Evolutionary conservation across 1,139 yeast genomes (phyloP).

Genomic region (Meyerozyma smithsonii): DNA sequence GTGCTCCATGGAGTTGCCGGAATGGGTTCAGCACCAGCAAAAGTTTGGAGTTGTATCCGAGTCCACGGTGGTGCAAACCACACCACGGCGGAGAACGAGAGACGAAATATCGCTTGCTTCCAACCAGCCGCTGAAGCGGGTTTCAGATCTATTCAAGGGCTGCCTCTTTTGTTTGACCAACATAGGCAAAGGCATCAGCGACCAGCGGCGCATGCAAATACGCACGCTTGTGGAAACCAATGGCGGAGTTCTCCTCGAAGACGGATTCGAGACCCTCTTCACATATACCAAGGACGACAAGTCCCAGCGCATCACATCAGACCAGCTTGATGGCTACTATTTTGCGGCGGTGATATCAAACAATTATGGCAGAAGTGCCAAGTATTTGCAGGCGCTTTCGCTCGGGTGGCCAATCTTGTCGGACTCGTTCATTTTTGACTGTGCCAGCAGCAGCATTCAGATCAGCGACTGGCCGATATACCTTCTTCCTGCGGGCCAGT

Average conservation of each 20-base stretch:
- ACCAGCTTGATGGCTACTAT: slow-evolving; percentile 18
- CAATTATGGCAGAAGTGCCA: slow-evolving; percentile 58
- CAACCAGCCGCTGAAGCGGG: background rate
- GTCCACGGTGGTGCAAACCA: slow-evolving; percentile 4
- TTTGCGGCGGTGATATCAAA: slow-evolving; percentile 69
- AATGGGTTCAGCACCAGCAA: slow-evolving; percentile 41
- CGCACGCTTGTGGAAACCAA: slow-evolving; percentile 33
- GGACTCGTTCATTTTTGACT: slow-evolving; percentile 53
- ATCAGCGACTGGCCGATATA: slow-evolving; percentile 48
- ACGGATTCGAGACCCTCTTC: slow-evolving; percentile 38
- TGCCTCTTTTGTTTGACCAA: slow-evolving; percentile 11
- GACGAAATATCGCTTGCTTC: background rate
- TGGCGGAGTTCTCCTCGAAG: slow-evolving; percentile 53
- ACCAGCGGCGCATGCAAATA: slow-evolving; percentile 31
- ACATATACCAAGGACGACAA: slow-evolving; percentile 13
- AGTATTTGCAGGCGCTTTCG: slow-evolving; percentile 80
- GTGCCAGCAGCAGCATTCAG: slow-evolving; percentile 23
- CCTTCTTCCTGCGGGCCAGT: slow-evolving; percentile 69
- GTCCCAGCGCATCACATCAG: slow-evolving; percentile 13
- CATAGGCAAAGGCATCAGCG: slow-evolving; percentile 14
- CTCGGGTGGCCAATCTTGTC: slow-evolving; percentile 87
- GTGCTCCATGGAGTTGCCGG: slow-evolving; percentile 33
- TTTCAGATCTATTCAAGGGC: background rate
- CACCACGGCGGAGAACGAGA: slow-evolving; percentile 3
- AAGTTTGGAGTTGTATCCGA: slow-evolving; percentile 9